Conservation (phyloP, 2,329 filamentous ascomycete species). For the Clonostachys rhizophaga region DNA sequence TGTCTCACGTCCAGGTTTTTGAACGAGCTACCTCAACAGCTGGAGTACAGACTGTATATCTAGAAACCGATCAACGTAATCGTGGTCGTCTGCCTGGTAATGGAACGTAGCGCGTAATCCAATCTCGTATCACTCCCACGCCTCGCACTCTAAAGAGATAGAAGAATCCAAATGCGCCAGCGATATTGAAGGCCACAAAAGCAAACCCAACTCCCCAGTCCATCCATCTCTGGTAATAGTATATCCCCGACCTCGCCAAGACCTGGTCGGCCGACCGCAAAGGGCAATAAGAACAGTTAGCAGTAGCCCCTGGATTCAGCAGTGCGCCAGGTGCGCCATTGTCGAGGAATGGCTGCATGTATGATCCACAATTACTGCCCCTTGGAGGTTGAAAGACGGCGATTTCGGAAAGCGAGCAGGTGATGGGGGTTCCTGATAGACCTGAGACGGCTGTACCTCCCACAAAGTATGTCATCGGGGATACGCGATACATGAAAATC, state of each 20-base stretch:
- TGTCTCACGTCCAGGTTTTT: no score
- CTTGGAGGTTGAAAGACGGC: no score
- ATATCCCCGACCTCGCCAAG: slow-evolving; percentile 38
- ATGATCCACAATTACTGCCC: no score
- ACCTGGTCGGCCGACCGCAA: slow-evolving; percentile 46
- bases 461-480: slow-evolving; percentile 78
- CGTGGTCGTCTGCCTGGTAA: no score
- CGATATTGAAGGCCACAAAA: slow-evolving; percentile 48
- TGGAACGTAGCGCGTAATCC: no score
- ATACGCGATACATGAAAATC: slow-evolving; percentile 80
- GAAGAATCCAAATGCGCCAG: slow-evolving; percentile 34
- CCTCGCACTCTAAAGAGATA: neutral
- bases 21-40: no score
- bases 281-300: slow-evolving; percentile 51
- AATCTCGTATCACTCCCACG: no score
- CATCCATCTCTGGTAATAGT: slow-evolving; percentile 53
- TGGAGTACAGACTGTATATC: no score
- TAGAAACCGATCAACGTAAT: no score
- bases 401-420: no score
- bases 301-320: slow-evolving; percentile 40
- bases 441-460: slow-evolving; percentile 37
- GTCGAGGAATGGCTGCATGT: slow-evolving; percentile 4
- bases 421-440: no score
- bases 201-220: slow-evolving; percentile 55
- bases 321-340: slow-evolving; percentile 46